Conservation (phyloP, 1,284 basidiomycete genomes). For the Pulveroboletus sp. region DNA sequence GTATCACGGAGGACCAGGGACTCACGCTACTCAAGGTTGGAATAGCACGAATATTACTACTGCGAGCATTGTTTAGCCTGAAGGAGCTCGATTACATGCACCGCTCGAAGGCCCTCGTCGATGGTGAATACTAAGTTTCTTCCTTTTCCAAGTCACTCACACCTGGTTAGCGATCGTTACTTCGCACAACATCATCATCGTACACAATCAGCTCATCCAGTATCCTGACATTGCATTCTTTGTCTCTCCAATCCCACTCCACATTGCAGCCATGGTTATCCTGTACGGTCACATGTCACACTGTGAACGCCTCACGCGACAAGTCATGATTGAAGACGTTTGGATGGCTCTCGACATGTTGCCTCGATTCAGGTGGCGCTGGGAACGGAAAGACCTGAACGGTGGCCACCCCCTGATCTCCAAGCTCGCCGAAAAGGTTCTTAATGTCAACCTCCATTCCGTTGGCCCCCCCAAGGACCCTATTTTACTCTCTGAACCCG, state of each 20-base stretch:
- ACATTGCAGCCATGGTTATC: conserved; percentile 85
- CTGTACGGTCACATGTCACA: conserved; percentile 80
- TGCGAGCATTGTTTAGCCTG: conserved; percentile 74
- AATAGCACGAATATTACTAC: conserved; percentile 72
- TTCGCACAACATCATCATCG: conserved; percentile 79
- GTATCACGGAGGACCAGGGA: conserved; percentile 75
- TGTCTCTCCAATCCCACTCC: conserved; percentile 79
- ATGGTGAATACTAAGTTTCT: conserved; percentile 51
- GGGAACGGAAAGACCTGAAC: conserved; percentile 77
- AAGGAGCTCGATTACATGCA: conserved; percentile 65
- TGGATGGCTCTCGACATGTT: conserved; percentile 83
- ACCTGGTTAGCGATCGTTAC: conserved; percentile 65
- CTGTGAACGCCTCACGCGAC: conserved; percentile 60
- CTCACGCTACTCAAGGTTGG: conserved; percentile 77
- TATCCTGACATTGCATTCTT: conserved; percentile 85
- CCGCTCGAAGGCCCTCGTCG: conserved; percentile 66
- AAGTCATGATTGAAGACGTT: conserved; percentile 73
- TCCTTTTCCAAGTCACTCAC: conserved; percentile 8
- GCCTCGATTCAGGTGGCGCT: conserved; percentile 82
- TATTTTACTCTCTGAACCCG: conserved; percentile 62
- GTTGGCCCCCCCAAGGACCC: conserved; percentile 59
- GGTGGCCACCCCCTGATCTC: conserved; percentile 80
- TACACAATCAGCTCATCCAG: conserved; percentile 76
- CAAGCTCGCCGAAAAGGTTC: conserved; percentile 73
- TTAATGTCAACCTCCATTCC: conserved; percentile 64